A percentile compares a stretch with the other conserved stretches of the same genome.
phyloP scores from a whole-genome alignment of 2,329 filamentous ascomycete genomes.

The Cladophialophora chaetospira region DNA sequence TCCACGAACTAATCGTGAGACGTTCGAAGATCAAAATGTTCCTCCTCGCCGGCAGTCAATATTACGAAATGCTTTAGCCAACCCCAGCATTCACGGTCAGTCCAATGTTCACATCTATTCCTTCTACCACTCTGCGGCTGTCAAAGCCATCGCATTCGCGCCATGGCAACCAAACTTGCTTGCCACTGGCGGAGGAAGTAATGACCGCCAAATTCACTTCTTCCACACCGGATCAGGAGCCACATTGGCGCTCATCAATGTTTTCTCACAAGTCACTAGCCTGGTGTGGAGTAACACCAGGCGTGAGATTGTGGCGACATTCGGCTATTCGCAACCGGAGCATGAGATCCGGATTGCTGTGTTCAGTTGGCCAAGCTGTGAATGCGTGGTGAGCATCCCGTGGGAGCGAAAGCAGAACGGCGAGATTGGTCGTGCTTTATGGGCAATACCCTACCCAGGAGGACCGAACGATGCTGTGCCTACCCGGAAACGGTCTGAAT shows the following conservation, averaged over 20 bases:
- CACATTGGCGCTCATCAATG: slow-evolving; percentile 84
- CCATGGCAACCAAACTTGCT: slow-evolving; percentile 87
- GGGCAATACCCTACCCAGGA: slow-evolving; percentile 81
- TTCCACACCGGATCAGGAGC: slow-evolving; percentile 84
- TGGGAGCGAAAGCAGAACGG: slow-evolving; percentile 56
- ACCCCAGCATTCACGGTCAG: slow-evolving; percentile 24
- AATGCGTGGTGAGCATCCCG: slow-evolving; percentile 79
- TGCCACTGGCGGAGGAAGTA: slow-evolving; percentile 88
- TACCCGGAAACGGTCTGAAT: slow-evolving; percentile 11
- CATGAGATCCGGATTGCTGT: slow-evolving; percentile 88
- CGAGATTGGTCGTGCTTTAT: slow-evolving; percentile 64
- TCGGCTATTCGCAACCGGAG: slow-evolving; percentile 89
- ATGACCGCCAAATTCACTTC: slow-evolving; percentile 95
- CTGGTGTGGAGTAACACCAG: slow-evolving; percentile 85
- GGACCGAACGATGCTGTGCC: slow-evolving; percentile 50
- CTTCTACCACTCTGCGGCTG: slow-evolving; percentile 80
- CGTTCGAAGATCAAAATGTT: not conserved
- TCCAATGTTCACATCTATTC: slow-evolving; percentile 63
- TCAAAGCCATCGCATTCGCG: slow-evolving; percentile 96
- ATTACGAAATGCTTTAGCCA: slow-evolving; percentile 25
- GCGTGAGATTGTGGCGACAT: slow-evolving; percentile 87
- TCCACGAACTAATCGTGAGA: not conserved
- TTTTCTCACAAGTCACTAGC: slow-evolving; percentile 89
- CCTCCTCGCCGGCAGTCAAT: not conserved
- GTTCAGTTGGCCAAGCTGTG: slow-evolving; percentile 91